Evolutionary conservation across 2,329 filamentous ascomycete genomes (phyloP), one percentile per base, ranked within the genome.

Genomic region (Rhytidhysteron rufulum): DNA sequence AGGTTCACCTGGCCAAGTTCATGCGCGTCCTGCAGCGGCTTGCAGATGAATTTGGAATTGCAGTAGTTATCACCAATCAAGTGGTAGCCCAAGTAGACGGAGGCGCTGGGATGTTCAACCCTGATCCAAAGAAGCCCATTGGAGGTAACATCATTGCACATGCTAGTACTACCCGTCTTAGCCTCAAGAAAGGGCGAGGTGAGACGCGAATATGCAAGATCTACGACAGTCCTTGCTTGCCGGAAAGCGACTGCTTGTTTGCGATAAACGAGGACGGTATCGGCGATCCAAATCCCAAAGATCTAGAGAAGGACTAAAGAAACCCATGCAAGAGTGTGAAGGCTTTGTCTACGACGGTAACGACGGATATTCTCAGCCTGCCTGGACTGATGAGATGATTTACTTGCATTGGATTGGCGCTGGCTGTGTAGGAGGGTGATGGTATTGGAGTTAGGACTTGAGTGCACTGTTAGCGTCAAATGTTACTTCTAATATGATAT

Each of bases 121-220:
- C 94, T 0, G 94, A 98, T 59, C 93, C 93, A 6, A 98, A 98
- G 78, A 98, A 98, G 68, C 93, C 93, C 0, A 96, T 98, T 62
- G 93, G 93, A 53, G 93, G 93, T 49, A 97, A 98, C 67, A 98
- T 98, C 52, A 97, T 98, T 62, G 93, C 94, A 3, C 93, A 98
- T 65, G 90, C 93, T 38, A 95, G 88, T 60, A 98, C 93, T 2
- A 98, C 93, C 2, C 79, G 93, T 58, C 78, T 98, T 55, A 96
- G 89, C 58, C 67, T 98, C 62, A 96, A 95, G 73, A 98, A 98
- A 68, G 94, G 93, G 2, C 79, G 93, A 40, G 93, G 80, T 21
- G 93, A 98, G 74, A 98, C 93, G 17, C 81, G 93, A 72, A 88
- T 98, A 52, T 95, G 93, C 72, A 98, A 97, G 75, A 98, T 98